Evolutionary conservation across 768 basidiomycete species (phyloP).

Genomic region (Suillus discolor): DNA sequence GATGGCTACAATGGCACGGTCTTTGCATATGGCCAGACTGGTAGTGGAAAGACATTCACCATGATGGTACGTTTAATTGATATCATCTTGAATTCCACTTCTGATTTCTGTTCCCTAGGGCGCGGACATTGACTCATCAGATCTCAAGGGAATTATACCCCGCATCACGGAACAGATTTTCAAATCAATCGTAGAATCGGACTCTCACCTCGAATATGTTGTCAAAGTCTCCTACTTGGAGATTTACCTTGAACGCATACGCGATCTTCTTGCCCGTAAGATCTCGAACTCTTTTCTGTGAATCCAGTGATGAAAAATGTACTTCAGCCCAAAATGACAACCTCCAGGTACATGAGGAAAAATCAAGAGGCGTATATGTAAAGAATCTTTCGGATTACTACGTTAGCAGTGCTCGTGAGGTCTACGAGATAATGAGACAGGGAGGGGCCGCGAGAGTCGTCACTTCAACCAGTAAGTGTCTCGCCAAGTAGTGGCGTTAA

Average conservation of each 20-base stretch:
- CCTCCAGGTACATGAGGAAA: slow-evolving; percentile 97
- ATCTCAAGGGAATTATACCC: slow-evolving; percentile 94
- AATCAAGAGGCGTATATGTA: slow-evolving; percentile 95
- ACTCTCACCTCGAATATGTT: slow-evolving; percentile 93
- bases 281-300: background rate
- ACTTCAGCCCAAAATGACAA: slow-evolving; percentile 92
- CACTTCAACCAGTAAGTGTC: slow-evolving; percentile 84
- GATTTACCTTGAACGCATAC: slow-evolving; percentile 95
- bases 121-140: slow-evolving; percentile 93
- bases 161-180: slow-evolving; percentile 99
- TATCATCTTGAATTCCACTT: slow-evolving; percentile 8
- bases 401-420: slow-evolving; percentile 92
- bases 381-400: slow-evolving; percentile 98
- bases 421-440: slow-evolving; percentile 98
- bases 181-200: slow-evolving; percentile 94
- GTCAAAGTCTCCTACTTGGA: slow-evolving; percentile 99
- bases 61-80: slow-evolving; percentile 81
- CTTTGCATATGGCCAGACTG: slow-evolving; percentile 97
- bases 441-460: slow-evolving; percentile 91
- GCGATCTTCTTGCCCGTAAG: slow-evolving; percentile 94
- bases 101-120: slow-evolving; percentile 55
- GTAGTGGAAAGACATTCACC: slow-evolving; percentile 95
- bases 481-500: slow-evolving; percentile 8
- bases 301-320: background rate
- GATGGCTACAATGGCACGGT: slow-evolving; percentile 99